A percentile compares a stretch with the other conserved stretches of the same genome.
These are phyloP conservation scores for Escovopsis sp. DNA, from an alignment of 2,329 filamentous ascomycete species.

Conservation along the genomic window DNA sequence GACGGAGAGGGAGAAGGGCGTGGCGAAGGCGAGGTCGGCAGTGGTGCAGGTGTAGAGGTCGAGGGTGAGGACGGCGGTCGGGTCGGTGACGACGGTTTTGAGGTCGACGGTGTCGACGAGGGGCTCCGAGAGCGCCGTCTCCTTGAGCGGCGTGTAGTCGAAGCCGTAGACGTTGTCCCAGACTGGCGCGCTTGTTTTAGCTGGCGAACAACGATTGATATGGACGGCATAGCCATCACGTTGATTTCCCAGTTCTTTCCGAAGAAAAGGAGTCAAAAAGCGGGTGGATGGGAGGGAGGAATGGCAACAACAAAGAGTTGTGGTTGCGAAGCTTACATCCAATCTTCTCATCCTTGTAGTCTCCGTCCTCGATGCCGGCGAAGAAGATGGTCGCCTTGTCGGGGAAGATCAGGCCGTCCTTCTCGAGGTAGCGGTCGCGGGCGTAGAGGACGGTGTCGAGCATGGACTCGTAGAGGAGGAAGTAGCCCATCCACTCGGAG, in stretches of 20 bases:
- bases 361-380: conserved; percentile 93
- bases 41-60: conserved; percentile 84
- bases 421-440: conserved; percentile 75
- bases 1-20: conserved; percentile 58
- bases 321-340: conserved; percentile 56
- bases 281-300: too few species aligned
- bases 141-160: conserved; percentile 86
- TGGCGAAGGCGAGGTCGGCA: conserved; percentile 69
- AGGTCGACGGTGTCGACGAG: conserved; percentile 96
- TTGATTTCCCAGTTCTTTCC: too few species aligned
- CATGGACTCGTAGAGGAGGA: conserved; percentile 97
- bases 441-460: conserved; percentile 95
- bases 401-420: conserved; percentile 88
- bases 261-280: too few species aligned
- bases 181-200: conserved; percentile 37
- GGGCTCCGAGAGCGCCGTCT: conserved; percentile 84
- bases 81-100: conserved; percentile 93
- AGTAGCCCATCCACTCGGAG: conserved; percentile 99
- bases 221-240: too few species aligned
- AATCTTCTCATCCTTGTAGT: conserved; percentile 99
- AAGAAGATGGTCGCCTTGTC: conserved; percentile 98
- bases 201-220: too few species aligned
- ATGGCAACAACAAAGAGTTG: too few species aligned
- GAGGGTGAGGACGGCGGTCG: conserved; percentile 67
- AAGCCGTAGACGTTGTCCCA: conserved; percentile 99